Percentiles rank a stretch among this genome's conserved stretches.
Conservation (phyloP, 148 eudicot species). For the Chenopodium berlandieri region DNA sequence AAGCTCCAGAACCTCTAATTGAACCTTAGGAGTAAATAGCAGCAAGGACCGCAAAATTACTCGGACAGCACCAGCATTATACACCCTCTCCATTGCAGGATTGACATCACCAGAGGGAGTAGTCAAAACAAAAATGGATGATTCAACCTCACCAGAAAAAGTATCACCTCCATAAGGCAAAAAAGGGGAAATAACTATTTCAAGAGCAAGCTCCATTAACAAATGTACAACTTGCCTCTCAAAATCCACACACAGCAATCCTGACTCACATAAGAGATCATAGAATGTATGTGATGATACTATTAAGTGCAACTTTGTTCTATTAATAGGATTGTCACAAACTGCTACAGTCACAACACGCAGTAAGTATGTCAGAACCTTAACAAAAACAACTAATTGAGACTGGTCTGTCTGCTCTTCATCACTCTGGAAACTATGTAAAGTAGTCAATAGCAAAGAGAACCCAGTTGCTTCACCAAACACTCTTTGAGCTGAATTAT, state of each 20-base stretch:
- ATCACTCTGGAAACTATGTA: slow-evolving; percentile 76
- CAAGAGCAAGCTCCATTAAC: slow-evolving; percentile 88
- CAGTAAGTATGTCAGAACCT: slow-evolving; percentile 76
- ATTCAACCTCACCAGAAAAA: slow-evolving; percentile 35
- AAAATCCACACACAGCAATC: slow-evolving; percentile 76
- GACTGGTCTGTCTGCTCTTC: slow-evolving; percentile 45
- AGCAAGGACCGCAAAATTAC: slow-evolving; percentile 77
- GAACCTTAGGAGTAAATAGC: slow-evolving; percentile 99
- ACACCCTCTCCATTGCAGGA: slow-evolving; percentile 73
- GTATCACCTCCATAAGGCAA: slow-evolving; percentile 46
- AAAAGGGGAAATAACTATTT: slow-evolving; percentile 85
- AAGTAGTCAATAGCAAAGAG: slow-evolving; percentile 82
- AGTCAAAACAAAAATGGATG: slow-evolving; percentile 55
- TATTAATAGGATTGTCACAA: slow-evolving; percentile 70
- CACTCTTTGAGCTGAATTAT: slow-evolving; percentile 79
- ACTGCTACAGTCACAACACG: slow-evolving; percentile 85
- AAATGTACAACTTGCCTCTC: slow-evolving; percentile 95
- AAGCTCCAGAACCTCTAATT: slow-evolving; percentile 73
- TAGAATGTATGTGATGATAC: slow-evolving; percentile 78
- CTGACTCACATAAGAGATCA: slow-evolving; percentile 87
- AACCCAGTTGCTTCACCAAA: slow-evolving; percentile 99
- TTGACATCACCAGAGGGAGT: slow-evolving; percentile 63
- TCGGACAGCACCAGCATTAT: slow-evolving; percentile 88
- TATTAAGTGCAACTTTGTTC: slow-evolving; percentile 65
- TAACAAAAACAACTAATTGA: slow-evolving; percentile 41